Percentiles rank a stretch among this genome's conserved stretches.
Conservation (phyloP, 805 yeast species). For the Kodamaea kakaduensis region DNA sequence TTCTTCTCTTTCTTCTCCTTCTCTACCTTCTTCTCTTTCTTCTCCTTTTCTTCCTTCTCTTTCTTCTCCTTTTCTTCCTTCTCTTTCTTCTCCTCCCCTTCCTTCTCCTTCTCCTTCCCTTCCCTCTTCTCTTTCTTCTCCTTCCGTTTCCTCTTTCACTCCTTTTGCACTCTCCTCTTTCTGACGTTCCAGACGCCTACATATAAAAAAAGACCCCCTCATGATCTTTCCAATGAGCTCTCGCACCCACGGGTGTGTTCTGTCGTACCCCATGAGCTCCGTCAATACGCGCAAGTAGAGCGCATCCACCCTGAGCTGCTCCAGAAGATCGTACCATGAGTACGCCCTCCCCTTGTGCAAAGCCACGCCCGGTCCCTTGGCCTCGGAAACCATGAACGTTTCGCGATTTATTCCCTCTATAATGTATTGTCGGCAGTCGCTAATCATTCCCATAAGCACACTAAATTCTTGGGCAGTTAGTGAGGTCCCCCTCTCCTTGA, state of each 20-base stretch:
- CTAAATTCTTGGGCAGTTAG: neutral
- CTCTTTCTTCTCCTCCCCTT: too few relatives aligned
- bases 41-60: too few relatives aligned
- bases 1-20: too few relatives aligned
- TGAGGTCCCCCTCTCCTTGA: too few relatives aligned
- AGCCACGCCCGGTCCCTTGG: neutral
- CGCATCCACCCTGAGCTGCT: conserved; percentile 19
- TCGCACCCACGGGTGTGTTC: conserved; percentile 20
- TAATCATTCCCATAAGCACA: neutral
- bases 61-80: conserved; percentile 1
- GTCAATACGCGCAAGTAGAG: conserved; percentile 23
- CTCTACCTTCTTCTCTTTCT: too few relatives aligned
- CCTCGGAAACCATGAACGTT: neutral
- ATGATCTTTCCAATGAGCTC: conserved; percentile 16
- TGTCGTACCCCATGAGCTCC: conserved; percentile 18
- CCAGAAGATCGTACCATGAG: conserved; percentile 25
- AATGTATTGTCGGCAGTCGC: conserved; percentile 11
- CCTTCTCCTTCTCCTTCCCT: conserved; percentile 8
- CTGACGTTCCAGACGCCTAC: neutral
- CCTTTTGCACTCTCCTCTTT: conserved; percentile 9
- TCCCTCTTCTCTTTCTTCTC: neutral
- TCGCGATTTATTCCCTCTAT: neutral
- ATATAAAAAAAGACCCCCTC: conserved; percentile 17
- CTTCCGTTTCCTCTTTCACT: too few relatives aligned
- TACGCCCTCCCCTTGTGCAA: conserved; percentile 10